Percentiles rank a stretch among this genome's conserved stretches.
Evolutionary conservation across 352 stramenopile genomes (phyloP).

Genomic region (Phytopythium cucurbitacearum): DNA sequence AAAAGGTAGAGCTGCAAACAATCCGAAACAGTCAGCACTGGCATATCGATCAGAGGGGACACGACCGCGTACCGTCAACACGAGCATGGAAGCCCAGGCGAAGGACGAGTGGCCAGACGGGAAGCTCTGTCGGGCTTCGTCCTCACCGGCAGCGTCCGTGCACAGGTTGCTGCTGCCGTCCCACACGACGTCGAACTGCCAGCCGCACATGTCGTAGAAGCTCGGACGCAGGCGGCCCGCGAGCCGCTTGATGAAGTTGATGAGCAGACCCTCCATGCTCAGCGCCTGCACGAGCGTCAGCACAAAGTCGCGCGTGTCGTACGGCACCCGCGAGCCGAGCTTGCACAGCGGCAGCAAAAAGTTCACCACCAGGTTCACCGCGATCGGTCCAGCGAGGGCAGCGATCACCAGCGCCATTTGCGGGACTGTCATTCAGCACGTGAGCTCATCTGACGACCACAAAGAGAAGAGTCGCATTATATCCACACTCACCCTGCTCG

Average conservation of each 20-base stretch:
- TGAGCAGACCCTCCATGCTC: constrained; percentile 48
- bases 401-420: constrained; percentile 40
- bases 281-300: constrained; percentile 52
- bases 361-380: constrained; percentile 52
- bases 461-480: constrained; percentile 1
- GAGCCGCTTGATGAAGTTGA: constrained; percentile 70
- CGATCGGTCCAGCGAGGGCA: constrained; percentile 31
- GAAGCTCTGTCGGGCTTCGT: constrained; percentile 67
- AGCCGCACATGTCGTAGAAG: constrained; percentile 78
- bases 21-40: constrained; percentile 3
- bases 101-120: constrained; percentile 71
- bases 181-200: constrained; percentile 61
- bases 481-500: constrained; percentile 29
- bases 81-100: constrained; percentile 60
- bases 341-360: constrained; percentile 45
- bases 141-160: constrained; percentile 33
- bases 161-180: constrained; percentile 64
- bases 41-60: background rate
- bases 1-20: constrained; percentile 56
- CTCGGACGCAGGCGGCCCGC: constrained; percentile 64
- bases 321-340: constrained; percentile 37
- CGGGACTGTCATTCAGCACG: constrained; percentile 25
- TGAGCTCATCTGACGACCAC: background rate
- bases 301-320: constrained; percentile 73
- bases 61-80: constrained; percentile 44